Conservation (phyloP, 2,329 filamentous ascomycete genomes). For the Sphaerulina vaccinii region DNA sequence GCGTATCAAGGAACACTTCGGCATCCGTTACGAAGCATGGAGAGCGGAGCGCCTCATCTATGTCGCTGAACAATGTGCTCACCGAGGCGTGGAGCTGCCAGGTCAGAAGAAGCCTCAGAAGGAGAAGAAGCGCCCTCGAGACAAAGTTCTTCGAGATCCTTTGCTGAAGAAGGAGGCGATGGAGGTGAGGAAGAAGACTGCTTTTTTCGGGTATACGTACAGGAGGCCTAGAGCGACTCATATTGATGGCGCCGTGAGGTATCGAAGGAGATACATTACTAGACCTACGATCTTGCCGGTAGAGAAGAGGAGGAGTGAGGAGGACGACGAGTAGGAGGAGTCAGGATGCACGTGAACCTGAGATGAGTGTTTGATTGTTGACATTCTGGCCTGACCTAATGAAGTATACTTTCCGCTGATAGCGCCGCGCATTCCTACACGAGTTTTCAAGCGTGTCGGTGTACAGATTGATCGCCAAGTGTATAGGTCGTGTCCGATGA, state of each 20-base stretch:
- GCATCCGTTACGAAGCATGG: conserved; percentile 33
- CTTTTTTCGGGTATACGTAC: conserved; percentile 90
- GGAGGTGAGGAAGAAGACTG: conserved; percentile 74
- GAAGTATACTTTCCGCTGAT: too few species aligned
- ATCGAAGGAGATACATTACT: conserved; percentile 16
- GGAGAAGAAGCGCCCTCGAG: conserved; percentile 77
- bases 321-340: neutral
- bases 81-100: conserved; percentile 17
- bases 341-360: neutral
- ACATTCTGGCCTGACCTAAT: too few species aligned
- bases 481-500: too few species aligned
- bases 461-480: too few species aligned
- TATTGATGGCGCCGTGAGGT: conserved; percentile 19
- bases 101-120: conserved; percentile 39
- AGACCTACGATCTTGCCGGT: conserved; percentile 32
- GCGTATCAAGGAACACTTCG: conserved; percentile 35
- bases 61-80: conserved; percentile 26
- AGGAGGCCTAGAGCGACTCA: conserved; percentile 42
- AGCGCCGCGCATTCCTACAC: too few species aligned
- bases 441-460: too few species aligned
- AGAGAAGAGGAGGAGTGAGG: conserved; percentile 6
- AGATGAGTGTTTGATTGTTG: too few species aligned
- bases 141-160: conserved; percentile 76
- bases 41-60: conserved; percentile 30
- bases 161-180: conserved; percentile 66